phyloP scores from a whole-genome alignment of 2,329 filamentous ascomycete genomes.

The Beauveria varroae region DNA sequence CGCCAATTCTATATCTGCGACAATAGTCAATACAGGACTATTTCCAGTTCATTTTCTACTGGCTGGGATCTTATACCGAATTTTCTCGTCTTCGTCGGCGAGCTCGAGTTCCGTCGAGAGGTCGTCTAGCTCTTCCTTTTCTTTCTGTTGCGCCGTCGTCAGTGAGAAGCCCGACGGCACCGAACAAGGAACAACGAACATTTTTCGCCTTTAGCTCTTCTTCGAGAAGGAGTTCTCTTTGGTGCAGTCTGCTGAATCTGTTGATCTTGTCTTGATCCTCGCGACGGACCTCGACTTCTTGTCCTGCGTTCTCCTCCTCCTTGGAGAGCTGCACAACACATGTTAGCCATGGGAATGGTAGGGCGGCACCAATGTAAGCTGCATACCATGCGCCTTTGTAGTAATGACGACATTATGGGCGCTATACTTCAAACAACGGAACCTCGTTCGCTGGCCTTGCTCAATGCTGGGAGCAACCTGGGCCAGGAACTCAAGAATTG shows the following conservation, averaged over 20 bases:
- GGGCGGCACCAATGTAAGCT: not conserved
- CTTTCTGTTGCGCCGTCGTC: slow-evolving; percentile 56
- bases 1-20: slow-evolving; percentile 86
- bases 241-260: slow-evolving; percentile 88
- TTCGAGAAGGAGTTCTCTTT: slow-evolving; percentile 70
- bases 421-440: not conserved
- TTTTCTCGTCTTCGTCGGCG: slow-evolving; percentile 86
- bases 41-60: not conserved
- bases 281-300: slow-evolving; percentile 88
- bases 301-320: slow-evolving; percentile 77
- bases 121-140: slow-evolving; percentile 96
- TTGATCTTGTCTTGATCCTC: slow-evolving; percentile 99
- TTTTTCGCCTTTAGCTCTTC: slow-evolving; percentile 74
- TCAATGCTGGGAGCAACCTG: not conserved
- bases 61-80: slow-evolving; percentile 57
- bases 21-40: not conserved
- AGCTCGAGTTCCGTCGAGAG: slow-evolving; percentile 86
- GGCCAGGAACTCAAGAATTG: slow-evolving; percentile 3
- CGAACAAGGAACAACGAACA: slow-evolving; percentile 33
- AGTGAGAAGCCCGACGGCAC: slow-evolving; percentile 17
- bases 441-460: not conserved
- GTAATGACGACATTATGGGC: slow-evolving; percentile 34
- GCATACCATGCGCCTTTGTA: slow-evolving; percentile 55
- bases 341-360: slow-evolving; percentile 12
- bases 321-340: slow-evolving; percentile 64